Conservation (phyloP, 2,329 filamentous ascomycete species). For the Triangularia setosa region DNA sequence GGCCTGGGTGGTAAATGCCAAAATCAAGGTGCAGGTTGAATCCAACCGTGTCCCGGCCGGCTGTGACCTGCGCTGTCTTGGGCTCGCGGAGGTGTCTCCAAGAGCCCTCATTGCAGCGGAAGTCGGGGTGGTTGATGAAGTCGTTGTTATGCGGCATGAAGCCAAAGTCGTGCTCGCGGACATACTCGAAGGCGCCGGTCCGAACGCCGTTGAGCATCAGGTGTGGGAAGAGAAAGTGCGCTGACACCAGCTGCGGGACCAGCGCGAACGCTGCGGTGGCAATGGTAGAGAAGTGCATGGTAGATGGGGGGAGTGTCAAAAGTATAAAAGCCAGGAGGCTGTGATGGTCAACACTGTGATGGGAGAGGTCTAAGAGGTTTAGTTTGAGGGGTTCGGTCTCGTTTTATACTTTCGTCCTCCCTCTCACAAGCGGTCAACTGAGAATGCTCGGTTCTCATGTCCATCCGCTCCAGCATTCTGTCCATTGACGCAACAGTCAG, state of each 20-base stretch:
- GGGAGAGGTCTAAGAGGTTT: background rate
- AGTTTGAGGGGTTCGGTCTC: too few species aligned
- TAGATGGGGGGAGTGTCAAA: background rate
- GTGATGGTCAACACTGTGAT: background rate
- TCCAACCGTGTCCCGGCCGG: conserved; percentile 22
- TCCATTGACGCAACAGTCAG: too few species aligned
- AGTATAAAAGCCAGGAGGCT: background rate
- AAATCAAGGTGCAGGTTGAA: conserved; percentile 20
- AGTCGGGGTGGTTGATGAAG: conserved; percentile 28
- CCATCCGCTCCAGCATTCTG: too few species aligned
- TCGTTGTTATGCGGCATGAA: conserved; percentile 27
- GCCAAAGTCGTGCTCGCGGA: conserved; percentile 24
- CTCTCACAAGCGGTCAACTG: too few species aligned
- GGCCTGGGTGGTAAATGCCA: conserved; percentile 17
- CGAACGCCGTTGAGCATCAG: conserved; percentile 24
- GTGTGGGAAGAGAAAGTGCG: conserved; percentile 31
- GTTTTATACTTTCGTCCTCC: too few species aligned
- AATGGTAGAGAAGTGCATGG: conserved; percentile 6
- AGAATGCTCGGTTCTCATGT: too few species aligned
- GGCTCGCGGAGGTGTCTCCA: conserved; percentile 24
- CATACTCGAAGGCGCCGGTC: conserved; percentile 22
- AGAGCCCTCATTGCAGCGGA: conserved; percentile 31
- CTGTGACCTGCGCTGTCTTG: conserved; percentile 23
- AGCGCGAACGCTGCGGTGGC: conserved; percentile 6
- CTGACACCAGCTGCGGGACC: conserved; percentile 24